Percentiles rank a stretch among this genome's conserved stretches.
Conservation (phyloP, 805 yeast genomes). For the Kregervanrija fluxuum region DNA sequence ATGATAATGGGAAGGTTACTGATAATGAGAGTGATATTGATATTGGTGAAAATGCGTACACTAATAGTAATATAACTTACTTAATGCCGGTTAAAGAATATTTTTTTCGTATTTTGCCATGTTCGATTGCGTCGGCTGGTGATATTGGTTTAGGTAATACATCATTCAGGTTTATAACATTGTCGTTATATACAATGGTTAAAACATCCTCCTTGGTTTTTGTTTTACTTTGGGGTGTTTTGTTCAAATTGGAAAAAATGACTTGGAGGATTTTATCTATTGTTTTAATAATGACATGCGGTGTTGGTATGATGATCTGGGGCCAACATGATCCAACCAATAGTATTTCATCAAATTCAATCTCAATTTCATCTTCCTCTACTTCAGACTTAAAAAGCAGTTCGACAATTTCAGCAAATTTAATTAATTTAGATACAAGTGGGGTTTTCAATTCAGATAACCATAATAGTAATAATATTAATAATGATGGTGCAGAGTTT, state of each 20-base stretch:
- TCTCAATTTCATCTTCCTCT: no score
- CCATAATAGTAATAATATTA: not conserved
- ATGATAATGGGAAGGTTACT: slow-evolving; percentile 1
- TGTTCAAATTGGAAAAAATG: slow-evolving; percentile 71
- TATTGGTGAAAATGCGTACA: slow-evolving; percentile 1
- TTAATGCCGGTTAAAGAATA: slow-evolving; percentile 33
- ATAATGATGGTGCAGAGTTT: slow-evolving; percentile 12
- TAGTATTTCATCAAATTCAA: slow-evolving; percentile 3
- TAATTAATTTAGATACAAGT: not conserved
- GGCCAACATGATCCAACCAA: slow-evolving; percentile 29
- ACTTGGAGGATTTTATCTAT: slow-evolving; percentile 61
- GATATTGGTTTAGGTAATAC: slow-evolving; percentile 92
- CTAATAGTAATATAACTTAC: slow-evolving; percentile 8
- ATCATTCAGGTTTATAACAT: slow-evolving; percentile 69
- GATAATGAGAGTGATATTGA: slow-evolving; percentile 2
- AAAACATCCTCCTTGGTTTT: slow-evolving; percentile 84
- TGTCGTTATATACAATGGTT: slow-evolving; percentile 86
- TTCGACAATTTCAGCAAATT: not conserved
- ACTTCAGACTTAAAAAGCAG: not conserved
- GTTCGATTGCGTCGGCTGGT: slow-evolving; percentile 82
- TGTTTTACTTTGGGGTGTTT: slow-evolving; percentile 80
- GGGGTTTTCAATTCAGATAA: not conserved
- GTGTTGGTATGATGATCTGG: slow-evolving; percentile 84
- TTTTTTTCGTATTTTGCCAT: slow-evolving; percentile 59
- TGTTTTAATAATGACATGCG: slow-evolving; percentile 70